Evolutionary conservation across 805 yeast species (phyloP).

Genomic region (Saturnispora hagleri): DNA sequence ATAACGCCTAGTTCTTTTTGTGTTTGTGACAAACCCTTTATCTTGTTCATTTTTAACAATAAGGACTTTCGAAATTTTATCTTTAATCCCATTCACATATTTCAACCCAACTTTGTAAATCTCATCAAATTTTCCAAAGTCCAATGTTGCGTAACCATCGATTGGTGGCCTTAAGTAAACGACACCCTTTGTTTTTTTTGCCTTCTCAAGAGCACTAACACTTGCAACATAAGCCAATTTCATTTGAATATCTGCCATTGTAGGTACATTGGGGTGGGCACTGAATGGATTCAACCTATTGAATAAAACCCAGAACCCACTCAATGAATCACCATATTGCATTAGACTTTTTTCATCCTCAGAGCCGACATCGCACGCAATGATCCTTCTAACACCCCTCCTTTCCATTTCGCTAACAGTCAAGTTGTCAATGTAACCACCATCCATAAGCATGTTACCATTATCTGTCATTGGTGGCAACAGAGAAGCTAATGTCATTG

Average conservation of each 20-base stretch:
- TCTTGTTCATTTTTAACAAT: constrained; percentile 29
- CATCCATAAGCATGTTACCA: constrained; percentile 90
- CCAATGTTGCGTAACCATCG: constrained; percentile 84
- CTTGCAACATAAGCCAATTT: constrained; percentile 91
- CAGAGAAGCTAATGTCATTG: constrained; percentile 93
- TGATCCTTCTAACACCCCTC: constrained; percentile 74
- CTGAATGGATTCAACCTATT: constrained; percentile 90
- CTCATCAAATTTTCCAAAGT: constrained; percentile 86
- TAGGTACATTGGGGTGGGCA: constrained; percentile 78
- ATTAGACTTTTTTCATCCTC: constrained; percentile 85
- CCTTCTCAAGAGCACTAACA: constrained; percentile 84
- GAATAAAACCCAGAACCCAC: constrained; percentile 84
- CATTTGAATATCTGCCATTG: constrained; percentile 90
- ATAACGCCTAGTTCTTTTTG: constrained; percentile 43
- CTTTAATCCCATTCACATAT: constrained; percentile 56
- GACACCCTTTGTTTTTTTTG: constrained; percentile 78
- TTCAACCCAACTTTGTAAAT: constrained; percentile 71
- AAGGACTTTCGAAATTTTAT: constrained; percentile 36
- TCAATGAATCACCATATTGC: constrained; percentile 85
- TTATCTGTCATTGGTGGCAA: constrained; percentile 82
- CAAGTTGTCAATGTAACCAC: constrained; percentile 90
- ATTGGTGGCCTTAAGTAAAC: constrained; percentile 89
- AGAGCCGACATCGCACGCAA: constrained; percentile 95
- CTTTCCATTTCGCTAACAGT: constrained; percentile 90
- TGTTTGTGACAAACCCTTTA: constrained; percentile 5